Conservation (phyloP, 495 filamentous ascomycete species). For the Podospora australis region DNA sequence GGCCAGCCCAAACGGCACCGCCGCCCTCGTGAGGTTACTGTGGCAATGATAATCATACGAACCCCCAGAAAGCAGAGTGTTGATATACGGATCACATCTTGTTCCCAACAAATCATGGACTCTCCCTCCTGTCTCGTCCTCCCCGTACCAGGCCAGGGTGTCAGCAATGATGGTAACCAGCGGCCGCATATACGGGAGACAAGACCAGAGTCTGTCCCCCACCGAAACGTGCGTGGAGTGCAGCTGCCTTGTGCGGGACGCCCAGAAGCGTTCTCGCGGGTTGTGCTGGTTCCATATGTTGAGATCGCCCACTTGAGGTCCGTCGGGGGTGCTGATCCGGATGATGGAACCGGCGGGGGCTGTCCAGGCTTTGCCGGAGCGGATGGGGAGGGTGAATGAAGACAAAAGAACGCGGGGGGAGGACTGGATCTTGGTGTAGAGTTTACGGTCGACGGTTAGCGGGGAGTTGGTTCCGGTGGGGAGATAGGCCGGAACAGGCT, state of each 20-base stretch:
- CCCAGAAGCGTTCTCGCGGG: conserved; percentile 75
- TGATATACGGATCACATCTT: conserved; percentile 69
- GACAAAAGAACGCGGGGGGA: conserved; percentile 29
- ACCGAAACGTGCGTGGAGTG: conserved; percentile 64
- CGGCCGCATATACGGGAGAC: conserved; percentile 68
- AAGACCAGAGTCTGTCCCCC: conserved; percentile 69
- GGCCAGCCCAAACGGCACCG: conserved; percentile 57
- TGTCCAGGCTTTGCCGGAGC: conserved; percentile 59
- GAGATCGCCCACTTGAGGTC: conserved; percentile 73
- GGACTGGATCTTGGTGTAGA: conserved; percentile 35
- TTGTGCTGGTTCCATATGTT: conserved; percentile 70
- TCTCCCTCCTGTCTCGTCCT: conserved; percentile 48
- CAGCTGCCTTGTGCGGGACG: conserved; percentile 67
- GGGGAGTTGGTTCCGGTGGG: conserved; percentile 33
- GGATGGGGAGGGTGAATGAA: conserved; percentile 43
- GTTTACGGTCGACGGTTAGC: conserved; percentile 35
- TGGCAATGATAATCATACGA: conserved; percentile 73
- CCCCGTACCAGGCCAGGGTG: conserved; percentile 50
- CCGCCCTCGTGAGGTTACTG: conserved; percentile 68
- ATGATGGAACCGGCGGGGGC: conserved; percentile 58
- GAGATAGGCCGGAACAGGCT: conserved; percentile 44
- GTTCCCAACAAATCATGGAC: conserved; percentile 75
- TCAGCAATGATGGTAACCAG: conserved; percentile 66
- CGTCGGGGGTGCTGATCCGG: conserved; percentile 64
- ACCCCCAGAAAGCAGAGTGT: conserved; percentile 60